Conservation (phyloP, 306 rosid species). For the Lagenaria siceraria region DNA sequence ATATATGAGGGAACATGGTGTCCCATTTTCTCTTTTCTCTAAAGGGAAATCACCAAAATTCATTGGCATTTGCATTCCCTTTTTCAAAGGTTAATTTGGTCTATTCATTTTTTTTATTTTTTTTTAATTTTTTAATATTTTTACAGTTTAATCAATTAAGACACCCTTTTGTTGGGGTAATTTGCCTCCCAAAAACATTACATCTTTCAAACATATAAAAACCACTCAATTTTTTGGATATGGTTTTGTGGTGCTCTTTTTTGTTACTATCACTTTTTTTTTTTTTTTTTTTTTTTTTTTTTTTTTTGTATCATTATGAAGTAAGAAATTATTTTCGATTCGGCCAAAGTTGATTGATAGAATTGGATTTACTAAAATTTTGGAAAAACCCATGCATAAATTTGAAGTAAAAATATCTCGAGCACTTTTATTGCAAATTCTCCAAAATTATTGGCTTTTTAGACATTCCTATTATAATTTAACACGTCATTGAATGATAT, state of each 20-base stretch:
- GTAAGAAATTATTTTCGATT: not conserved
- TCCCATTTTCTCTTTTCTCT: constrained; percentile 35
- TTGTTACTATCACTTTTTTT: not conserved
- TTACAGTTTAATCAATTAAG: constrained; percentile 12
- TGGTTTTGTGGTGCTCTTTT: not conserved
- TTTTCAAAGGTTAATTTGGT: constrained; percentile 7
- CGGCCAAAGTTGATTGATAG: not conserved
- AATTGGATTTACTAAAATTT: not conserved
- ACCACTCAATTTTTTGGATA: not conserved
- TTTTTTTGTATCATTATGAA: not conserved
- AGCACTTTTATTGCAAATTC: not conserved
- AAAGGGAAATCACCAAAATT: constrained; percentile 13
- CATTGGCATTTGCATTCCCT: not conserved
- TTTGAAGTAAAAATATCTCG: not conserved
- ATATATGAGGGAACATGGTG: too few relatives aligned
- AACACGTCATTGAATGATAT: too few relatives aligned
- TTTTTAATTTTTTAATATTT: not conserved
- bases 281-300: too few relatives aligned
- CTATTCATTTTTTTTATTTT: constrained; percentile 12
- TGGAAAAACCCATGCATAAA: not conserved
- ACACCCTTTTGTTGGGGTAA: constrained; percentile 14
- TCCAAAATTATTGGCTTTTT: not conserved
- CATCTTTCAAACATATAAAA: not conserved
- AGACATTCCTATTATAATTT: too few relatives aligned
- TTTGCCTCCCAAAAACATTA: constrained; percentile 24